Conservation (phyloP, 176 grass and related monocot species). For the Cymbopogon citratus region DNA sequence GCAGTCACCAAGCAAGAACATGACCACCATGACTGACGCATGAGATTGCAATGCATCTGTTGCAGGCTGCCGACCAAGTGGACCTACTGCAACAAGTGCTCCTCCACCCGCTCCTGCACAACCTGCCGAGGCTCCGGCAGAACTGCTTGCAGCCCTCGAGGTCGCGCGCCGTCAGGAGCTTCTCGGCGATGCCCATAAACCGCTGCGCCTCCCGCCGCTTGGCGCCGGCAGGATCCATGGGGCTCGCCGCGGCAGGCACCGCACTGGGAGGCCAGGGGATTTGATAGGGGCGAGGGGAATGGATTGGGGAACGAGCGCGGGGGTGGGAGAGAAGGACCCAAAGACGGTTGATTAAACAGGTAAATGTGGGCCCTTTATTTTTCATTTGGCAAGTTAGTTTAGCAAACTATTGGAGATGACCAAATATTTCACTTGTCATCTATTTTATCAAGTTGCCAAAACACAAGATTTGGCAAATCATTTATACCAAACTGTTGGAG, state of each 20-base stretch:
- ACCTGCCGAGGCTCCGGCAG: slow-evolving; percentile 40
- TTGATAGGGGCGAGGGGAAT: background rate
- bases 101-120: slow-evolving; percentile 41
- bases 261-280: background rate
- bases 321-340: too few species aligned
- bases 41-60: background rate
- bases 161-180: slow-evolving; percentile 22
- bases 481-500: too few species aligned
- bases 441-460: too few species aligned
- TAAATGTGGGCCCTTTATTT: too few species aligned
- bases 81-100: slow-evolving; percentile 49
- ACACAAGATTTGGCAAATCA: too few species aligned
- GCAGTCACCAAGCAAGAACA: background rate
- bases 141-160: slow-evolving; percentile 27
- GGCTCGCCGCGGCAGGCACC: too few species aligned
- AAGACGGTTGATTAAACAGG: too few species aligned
- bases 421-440: too few species aligned
- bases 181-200: slow-evolving; percentile 1
- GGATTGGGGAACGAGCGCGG: background rate
- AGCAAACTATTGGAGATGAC: too few species aligned
- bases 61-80: slow-evolving; percentile 40
- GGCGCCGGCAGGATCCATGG: slow-evolving; percentile 12
- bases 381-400: too few species aligned
- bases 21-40: background rate
- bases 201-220: slow-evolving; percentile 11